A percentile compares a stretch with the other conserved stretches of the same genome.
These are phyloP conservation scores for Vitis riparia DNA, from an alignment of 164 flowering plant genomes.

Conservation along the genomic window DNA sequence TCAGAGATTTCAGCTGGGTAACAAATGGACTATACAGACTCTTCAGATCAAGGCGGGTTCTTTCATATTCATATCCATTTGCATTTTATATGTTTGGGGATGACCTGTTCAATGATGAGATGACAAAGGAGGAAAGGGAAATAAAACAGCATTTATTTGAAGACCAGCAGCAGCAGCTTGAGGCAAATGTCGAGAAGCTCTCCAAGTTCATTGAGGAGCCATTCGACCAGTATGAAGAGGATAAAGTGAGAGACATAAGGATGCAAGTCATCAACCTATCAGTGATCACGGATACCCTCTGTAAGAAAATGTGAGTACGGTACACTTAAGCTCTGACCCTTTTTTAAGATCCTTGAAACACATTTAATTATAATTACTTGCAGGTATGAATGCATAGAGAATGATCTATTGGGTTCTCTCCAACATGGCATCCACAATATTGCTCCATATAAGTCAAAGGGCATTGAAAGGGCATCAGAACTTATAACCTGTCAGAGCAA, in stretches of 20 bases:
- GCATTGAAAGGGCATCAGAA: constrained; percentile 5
- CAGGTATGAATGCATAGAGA: constrained; percentile 91
- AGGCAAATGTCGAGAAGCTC: constrained; percentile 55
- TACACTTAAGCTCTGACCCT: background rate
- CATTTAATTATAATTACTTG: constrained; percentile 7
- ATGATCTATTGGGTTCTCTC: constrained; percentile 67
- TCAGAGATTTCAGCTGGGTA: constrained; percentile 56
- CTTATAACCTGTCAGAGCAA: background rate
- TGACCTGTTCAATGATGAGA: constrained; percentile 46
- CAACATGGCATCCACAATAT: constrained; percentile 50
- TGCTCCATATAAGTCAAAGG: constrained; percentile 75
- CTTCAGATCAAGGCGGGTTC: constrained; percentile 53
- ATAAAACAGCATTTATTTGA: constrained; percentile 59
- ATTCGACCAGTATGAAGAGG: constrained; percentile 33
- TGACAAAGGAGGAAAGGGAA: constrained; percentile 41
- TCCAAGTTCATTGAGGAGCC: constrained; percentile 52
- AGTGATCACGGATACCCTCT: constrained; percentile 35
- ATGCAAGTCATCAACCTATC: constrained; percentile 42
- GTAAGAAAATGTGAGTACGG: constrained; percentile 45
- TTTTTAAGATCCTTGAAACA: background rate
- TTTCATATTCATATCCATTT: constrained; percentile 60
- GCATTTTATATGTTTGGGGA: constrained; percentile 69
- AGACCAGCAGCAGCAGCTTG: constrained; percentile 66
- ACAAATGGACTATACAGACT: constrained; percentile 47
- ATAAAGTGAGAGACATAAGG: constrained; percentile 36